Base-by-base conservation (phyloP, 2,329 filamentous ascomycete species). In the Fusarium sp. region DNA sequence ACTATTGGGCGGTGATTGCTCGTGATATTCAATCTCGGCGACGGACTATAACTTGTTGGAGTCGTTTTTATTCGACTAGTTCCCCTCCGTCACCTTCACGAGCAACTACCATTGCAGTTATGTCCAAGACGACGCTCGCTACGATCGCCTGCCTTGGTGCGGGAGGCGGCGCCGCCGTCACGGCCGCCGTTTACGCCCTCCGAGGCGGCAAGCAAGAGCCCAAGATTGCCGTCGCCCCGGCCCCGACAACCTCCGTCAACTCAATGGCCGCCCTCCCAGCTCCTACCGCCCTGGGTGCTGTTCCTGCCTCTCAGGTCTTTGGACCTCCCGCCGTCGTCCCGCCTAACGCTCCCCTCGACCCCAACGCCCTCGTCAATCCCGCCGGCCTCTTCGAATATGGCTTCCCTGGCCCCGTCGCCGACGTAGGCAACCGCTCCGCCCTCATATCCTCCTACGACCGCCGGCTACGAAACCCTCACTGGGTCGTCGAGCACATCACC, bases 401-500 rank as follows among this genome's bases (percentile, higher is more conserved):
- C 79, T 98, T 98, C 84, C 96, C 97, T 0, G 97, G 97, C 68
- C 97, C 97, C 35, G 86, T 98, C 43, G 89, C 92, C 79, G 97
- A 99, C 84, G 88, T 97, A 50, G 92, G 95, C 65, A 89, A 89
- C 65, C 92, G 95, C 41, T 86, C 91, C 30, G 93, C 94, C 37
- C 89, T 98, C 64, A 89, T 95, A 75, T 97, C 95, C 35, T 92
- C 93, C 78, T 99, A 93, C 89, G 96, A 99, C 85, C 94, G 97
- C 32, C 92, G 94, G 71, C 93, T 92, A 50, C 92, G 95, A 81
- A 99, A 99, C 85, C 97, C 97, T 34, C 90, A 94, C 82, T 99
- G 96, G 96, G 97, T 95, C 10, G 92, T 93, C 74, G 97, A 99
- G 87, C 97, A 99, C 87, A 98, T 99, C 84, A 99, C 97, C 0